Percentiles rank a stretch among this genome's conserved stretches.
These are phyloP conservation scores for Umbelopsis sp. DNA, from an alignment of 192 early-diverging fungal species.

Conservation along the genomic window DNA sequence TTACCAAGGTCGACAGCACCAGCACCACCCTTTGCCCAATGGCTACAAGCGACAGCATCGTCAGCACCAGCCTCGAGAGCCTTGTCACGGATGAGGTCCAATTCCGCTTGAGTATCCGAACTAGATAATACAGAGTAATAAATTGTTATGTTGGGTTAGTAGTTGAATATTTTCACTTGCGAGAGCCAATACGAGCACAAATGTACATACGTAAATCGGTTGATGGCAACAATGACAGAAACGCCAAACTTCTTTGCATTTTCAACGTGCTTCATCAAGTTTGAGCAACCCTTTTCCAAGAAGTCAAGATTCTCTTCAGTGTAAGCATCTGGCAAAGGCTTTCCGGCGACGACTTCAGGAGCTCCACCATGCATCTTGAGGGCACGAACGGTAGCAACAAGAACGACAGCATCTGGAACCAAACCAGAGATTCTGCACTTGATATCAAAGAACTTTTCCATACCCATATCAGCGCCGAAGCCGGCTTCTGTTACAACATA, in stretches of 20 bases:
- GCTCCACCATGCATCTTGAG: conserved; percentile 99
- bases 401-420: conserved; percentile 86
- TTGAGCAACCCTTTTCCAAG: conserved; percentile 79
- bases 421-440: conserved; percentile 92
- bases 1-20: conserved; percentile 89
- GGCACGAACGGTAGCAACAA: conserved; percentile 92
- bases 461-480: conserved; percentile 99
- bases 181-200: not conserved
- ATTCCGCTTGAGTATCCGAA: conserved; percentile 85
- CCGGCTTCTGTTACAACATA: conserved; percentile 99
- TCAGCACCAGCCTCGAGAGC: conserved; percentile 85
- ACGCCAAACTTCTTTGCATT: conserved; percentile 90
- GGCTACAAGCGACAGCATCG: conserved; percentile 85
- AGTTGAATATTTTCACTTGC: not conserved
- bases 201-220: conserved; percentile 67
- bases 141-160: not conserved
- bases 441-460: conserved; percentile 99
- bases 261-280: conserved; percentile 88
- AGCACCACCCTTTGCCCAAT: conserved; percentile 93
- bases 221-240: conserved; percentile 90
- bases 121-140: conserved; percentile 9
- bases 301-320: conserved; percentile 85
- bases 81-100: conserved; percentile 70
- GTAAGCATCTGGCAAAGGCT: conserved; percentile 89
- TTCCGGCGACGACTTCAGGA: conserved; percentile 89